These are phyloP conservation scores for Lonicera japonica DNA, from an alignment of 129 eudicot species.

Conservation along the genomic window DNA sequence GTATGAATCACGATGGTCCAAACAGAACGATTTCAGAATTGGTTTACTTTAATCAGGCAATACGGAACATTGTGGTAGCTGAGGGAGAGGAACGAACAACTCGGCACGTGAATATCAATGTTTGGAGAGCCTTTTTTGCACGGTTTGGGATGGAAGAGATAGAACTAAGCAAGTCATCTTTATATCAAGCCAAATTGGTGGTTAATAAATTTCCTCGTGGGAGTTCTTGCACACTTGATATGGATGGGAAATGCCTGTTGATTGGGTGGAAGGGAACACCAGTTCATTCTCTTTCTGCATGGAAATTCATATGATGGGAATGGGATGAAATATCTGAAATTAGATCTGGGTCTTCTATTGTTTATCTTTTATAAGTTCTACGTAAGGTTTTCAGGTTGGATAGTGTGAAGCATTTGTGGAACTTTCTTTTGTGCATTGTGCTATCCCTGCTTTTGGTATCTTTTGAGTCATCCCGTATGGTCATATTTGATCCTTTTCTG, in stretches of 20 bases:
- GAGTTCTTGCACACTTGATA: conserved; percentile 40
- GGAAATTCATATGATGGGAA: conserved; percentile 24
- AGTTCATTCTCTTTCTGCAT: conserved; percentile 34
- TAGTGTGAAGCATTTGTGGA: no score
- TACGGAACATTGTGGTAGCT: conserved; percentile 27
- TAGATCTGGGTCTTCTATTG: no score
- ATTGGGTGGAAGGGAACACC: conserved; percentile 73
- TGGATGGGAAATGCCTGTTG: conserved; percentile 30
- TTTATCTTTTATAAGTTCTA: no score
- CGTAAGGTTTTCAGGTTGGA: no score
- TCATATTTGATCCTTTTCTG: no score
- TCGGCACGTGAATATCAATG: conserved; percentile 33
- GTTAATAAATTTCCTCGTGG: conserved; percentile 23
- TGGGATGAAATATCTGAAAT: no score
- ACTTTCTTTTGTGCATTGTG: no score
- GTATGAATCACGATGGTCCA: conserved; percentile 23
- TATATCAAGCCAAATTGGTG: conserved; percentile 38
- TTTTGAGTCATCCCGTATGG: conserved; percentile 16
- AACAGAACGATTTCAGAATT: conserved; percentile 25
- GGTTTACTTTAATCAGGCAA: conserved; percentile 13
- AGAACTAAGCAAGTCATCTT: conserved; percentile 34
- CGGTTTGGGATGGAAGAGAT: conserved; percentile 40
- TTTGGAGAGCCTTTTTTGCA: conserved; percentile 52
- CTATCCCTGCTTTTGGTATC: not conserved
- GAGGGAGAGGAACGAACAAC: conserved; percentile 51